Evolutionary conservation across 73 alveolate species (phyloP).

Genomic region (Paramecium sexaurelia): DNA sequence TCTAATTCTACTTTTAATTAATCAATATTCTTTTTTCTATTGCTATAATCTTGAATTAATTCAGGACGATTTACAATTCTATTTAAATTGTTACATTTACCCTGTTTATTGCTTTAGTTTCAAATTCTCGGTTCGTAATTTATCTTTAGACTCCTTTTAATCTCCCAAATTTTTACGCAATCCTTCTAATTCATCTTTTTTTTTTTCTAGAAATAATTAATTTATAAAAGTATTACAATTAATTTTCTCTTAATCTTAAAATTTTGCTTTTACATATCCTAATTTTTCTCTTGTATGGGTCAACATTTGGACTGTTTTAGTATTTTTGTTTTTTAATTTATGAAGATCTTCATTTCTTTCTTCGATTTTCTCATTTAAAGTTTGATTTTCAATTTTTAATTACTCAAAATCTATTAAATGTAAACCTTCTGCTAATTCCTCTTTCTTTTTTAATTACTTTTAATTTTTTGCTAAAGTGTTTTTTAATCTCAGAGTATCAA

Average conservation of each 20-base stretch:
- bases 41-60: slow-evolving; percentile 2
- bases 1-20: neutral
- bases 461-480: slow-evolving; percentile 88
- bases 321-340: slow-evolving; percentile 92
- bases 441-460: slow-evolving; percentile 95
- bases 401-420: slow-evolving; percentile 97
- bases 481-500: slow-evolving; percentile 85
- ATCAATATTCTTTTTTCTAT: neutral
- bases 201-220: slow-evolving; percentile 18
- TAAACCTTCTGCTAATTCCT: slow-evolving; percentile 96
- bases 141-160: slow-evolving; percentile 85
- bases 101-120: slow-evolving; percentile 85
- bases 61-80: slow-evolving; percentile 48
- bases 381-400: slow-evolving; percentile 94
- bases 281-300: slow-evolving; percentile 95
- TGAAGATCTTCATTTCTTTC: slow-evolving; percentile 98
- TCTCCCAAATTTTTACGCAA: slow-evolving; percentile 84
- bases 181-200: slow-evolving; percentile 79
- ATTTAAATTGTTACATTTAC: slow-evolving; percentile 2
- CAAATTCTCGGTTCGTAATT: slow-evolving; percentile 73
- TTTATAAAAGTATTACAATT: slow-evolving; percentile 53
- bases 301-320: slow-evolving; percentile 89
- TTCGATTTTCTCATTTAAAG: slow-evolving; percentile 96
- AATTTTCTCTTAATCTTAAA: slow-evolving; percentile 73
- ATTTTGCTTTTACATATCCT: slow-evolving; percentile 86